A percentile compares a stretch with the other conserved stretches of the same genome.
These are phyloP conservation scores for Ogataea paraovalis DNA, from an alignment of 805 yeast genomes.

Conservation along the genomic window DNA sequence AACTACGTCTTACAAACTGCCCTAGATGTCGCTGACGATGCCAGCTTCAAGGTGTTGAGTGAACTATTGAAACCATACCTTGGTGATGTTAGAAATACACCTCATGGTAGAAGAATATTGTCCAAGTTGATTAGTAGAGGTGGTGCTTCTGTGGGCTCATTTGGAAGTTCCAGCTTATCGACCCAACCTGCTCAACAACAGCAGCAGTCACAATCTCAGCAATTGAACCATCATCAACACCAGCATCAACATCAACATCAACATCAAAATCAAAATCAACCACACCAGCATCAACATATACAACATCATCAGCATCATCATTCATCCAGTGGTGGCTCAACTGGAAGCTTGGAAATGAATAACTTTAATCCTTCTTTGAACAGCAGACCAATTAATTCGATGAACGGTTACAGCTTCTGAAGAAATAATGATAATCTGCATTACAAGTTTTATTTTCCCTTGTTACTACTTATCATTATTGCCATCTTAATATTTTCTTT, in stretches of 20 bases:
- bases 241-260: neutral
- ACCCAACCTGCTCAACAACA: neutral
- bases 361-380: neutral
- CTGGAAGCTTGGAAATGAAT: neutral
- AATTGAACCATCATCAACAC: neutral
- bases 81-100: conserved; percentile 79
- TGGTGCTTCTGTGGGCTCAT: conserved; percentile 19
- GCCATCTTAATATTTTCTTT: neutral
- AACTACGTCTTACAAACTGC: conserved; percentile 58
- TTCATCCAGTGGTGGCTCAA: neutral
- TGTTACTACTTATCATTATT: neutral
- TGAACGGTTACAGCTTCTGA: conserved; percentile 8
- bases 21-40: conserved; percentile 49
- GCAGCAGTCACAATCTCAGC: neutral
- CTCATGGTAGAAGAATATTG: conserved; percentile 92
- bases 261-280: neutral
- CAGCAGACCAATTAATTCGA: conserved; percentile 9
- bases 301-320: neutral
- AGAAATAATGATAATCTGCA: neutral
- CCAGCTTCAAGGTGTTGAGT: conserved; percentile 52
- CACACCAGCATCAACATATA: neutral
- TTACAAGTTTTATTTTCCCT: neutral
- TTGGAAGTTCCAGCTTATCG: neutral
- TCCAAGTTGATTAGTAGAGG: conserved; percentile 46
- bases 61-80: conserved; percentile 67